Evolutionary conservation across 768 basidiomycete genomes (phyloP).

Genomic region (Peribolospora baueri): DNA sequence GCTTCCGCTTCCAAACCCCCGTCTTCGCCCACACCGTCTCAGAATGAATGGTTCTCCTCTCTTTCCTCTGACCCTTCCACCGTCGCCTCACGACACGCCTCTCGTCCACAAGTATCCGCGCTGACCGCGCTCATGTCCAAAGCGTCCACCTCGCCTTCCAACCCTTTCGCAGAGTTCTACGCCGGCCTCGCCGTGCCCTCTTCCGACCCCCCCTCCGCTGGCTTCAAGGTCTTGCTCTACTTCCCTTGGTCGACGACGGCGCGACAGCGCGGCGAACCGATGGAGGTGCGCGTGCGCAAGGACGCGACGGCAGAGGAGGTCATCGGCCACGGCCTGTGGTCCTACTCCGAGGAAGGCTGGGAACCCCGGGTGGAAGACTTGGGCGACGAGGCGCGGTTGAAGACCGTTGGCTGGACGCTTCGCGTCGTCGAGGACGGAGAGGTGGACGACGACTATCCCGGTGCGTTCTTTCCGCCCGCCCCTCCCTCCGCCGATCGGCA

Average conservation of each 20-base stretch:
- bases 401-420: slow-evolving; percentile 72
- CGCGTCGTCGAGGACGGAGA: slow-evolving; percentile 91
- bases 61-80: too few relatives aligned
- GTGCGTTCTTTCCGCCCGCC: slow-evolving; percentile 27
- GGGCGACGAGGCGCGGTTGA: slow-evolving; percentile 23
- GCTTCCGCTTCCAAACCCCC: too few relatives aligned
- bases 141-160: slow-evolving; percentile 35
- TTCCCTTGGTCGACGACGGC: slow-evolving; percentile 47
- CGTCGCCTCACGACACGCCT: too few relatives aligned
- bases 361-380: slow-evolving; percentile 41
- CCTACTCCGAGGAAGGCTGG: slow-evolving; percentile 76
- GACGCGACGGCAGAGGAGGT: slow-evolving; percentile 90
- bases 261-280: slow-evolving; percentile 32
- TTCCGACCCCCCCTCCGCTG: slow-evolving; percentile 32
- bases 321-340: slow-evolving; percentile 73
- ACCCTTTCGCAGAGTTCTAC: slow-evolving; percentile 73
- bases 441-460: slow-evolving; percentile 94
- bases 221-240: slow-evolving; percentile 45
- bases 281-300: slow-evolving; percentile 51
- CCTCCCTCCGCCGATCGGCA: too few relatives aligned
- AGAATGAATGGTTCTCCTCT: too few relatives aligned
- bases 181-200: slow-evolving; percentile 52
- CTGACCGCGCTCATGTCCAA: slow-evolving; percentile 52
- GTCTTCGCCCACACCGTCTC: too few relatives aligned
- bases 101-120: slow-evolving; percentile 26